phyloP scores from a whole-genome alignment of 441 rosid genomes.

The Melianthus villosus region DNA sequence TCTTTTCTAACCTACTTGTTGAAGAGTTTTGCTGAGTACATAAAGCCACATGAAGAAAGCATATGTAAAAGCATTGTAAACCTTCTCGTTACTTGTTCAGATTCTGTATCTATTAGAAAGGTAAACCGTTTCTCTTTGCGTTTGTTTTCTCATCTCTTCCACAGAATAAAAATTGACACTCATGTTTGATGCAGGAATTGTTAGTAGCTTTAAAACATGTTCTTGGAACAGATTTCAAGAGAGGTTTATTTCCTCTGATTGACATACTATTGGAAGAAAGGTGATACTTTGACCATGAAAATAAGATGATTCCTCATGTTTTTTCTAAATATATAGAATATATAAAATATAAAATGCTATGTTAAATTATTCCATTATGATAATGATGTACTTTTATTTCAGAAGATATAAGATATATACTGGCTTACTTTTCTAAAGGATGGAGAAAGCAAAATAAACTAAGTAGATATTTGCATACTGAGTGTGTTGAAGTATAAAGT shows the following conservation, averaged over 20 bases:
- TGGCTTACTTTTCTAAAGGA: no score
- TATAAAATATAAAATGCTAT: no score
- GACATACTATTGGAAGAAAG: constrained; percentile 88
- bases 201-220: constrained; percentile 92
- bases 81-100: constrained; percentile 93
- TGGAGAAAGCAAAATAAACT: no score
- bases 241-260: constrained; percentile 90
- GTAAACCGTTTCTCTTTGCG: constrained; percentile 17
- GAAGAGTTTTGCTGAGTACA: constrained; percentile 90
- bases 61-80: constrained; percentile 94
- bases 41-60: constrained; percentile 89
- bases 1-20: constrained; percentile 90
- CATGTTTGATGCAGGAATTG: constrained; percentile 55
- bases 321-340: no score
- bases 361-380: no score
- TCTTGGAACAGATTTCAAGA: constrained; percentile 92
- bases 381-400: no score
- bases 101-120: constrained; percentile 88
- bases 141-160: constrained; percentile 7
- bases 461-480: no score
- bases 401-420: no score
- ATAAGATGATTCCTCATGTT: no score
- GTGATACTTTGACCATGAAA: constrained; percentile 17
- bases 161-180: constrained; percentile 9
- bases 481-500: no score